Evolutionary conservation across 2,329 filamentous ascomycete species (phyloP).

Genomic region (Dactylellina cionopaga): DNA sequence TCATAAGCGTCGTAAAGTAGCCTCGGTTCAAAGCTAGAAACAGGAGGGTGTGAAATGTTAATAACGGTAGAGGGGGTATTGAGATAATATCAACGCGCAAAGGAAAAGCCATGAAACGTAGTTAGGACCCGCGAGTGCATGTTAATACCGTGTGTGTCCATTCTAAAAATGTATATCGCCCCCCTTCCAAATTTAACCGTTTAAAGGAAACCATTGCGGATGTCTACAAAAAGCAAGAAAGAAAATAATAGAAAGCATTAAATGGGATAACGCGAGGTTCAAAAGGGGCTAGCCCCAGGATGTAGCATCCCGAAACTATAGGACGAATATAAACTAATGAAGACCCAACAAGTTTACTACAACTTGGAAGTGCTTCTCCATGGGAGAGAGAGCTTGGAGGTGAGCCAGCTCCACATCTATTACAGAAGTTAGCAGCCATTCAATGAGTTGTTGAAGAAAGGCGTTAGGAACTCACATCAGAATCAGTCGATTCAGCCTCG

Average conservation of each 20-base stretch:
- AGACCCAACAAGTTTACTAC: slow-evolving; percentile 31
- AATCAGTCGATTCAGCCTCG: slow-evolving; percentile 32
- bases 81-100: too few relatives aligned
- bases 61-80: too few relatives aligned
- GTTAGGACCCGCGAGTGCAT: too few relatives aligned
- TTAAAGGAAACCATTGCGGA: slow-evolving; percentile 26
- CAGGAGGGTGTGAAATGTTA: too few relatives aligned
- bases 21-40: too few relatives aligned
- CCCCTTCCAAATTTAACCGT: slow-evolving; percentile 24
- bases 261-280: slow-evolving; percentile 3
- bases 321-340: neutral
- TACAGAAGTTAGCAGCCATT: slow-evolving; percentile 1
- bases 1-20: too few relatives aligned
- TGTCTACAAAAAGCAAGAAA: slow-evolving; percentile 33
- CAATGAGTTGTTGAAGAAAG: neutral
- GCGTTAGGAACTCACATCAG: slow-evolving; percentile 26
- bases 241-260: slow-evolving; percentile 9
- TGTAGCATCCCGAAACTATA: neutral
- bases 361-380: slow-evolving; percentile 49
- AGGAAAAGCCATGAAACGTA: too few relatives aligned
- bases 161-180: slow-evolving; percentile 2
- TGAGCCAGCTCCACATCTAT: slow-evolving; percentile 52
- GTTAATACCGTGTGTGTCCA: too few relatives aligned
- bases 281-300: neutral
- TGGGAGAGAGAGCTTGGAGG: slow-evolving; percentile 48